Conservation (phyloP, 2,329 filamentous ascomycete genomes). For the Hypoxylon sp. region DNA sequence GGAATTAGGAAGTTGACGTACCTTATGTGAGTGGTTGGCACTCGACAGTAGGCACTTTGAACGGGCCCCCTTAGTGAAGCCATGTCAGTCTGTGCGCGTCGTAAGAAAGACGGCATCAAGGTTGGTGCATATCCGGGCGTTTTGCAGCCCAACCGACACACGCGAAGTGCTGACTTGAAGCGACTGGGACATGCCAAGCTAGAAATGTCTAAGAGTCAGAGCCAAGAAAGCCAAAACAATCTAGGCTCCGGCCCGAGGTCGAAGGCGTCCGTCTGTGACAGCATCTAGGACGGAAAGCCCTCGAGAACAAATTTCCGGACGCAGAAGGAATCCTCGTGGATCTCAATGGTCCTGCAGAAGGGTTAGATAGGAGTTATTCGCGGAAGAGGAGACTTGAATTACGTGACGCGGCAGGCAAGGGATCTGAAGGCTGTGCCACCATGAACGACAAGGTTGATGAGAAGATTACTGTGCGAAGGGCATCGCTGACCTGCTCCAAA, state of each 20-base stretch:
- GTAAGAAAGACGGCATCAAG: slow-evolving; percentile 91
- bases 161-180: slow-evolving; percentile 41
- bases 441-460: slow-evolving; percentile 55
- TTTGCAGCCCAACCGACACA: slow-evolving; percentile 7
- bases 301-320: slow-evolving; percentile 87
- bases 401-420: slow-evolving; percentile 57
- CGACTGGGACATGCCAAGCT: slow-evolving; percentile 75
- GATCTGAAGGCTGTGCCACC: slow-evolving; percentile 60
- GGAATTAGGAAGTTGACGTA: slow-evolving; percentile 84
- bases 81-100: slow-evolving; percentile 81
- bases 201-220: slow-evolving; percentile 80
- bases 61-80: slow-evolving; percentile 82
- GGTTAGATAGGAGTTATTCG: slow-evolving; percentile 58
- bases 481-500: slow-evolving; percentile 24
- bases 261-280: neutral
- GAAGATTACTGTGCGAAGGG: slow-evolving; percentile 31
- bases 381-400: slow-evolving; percentile 59
- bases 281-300: slow-evolving; percentile 56
- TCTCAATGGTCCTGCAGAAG: slow-evolving; percentile 72
- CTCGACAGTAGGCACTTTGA: slow-evolving; percentile 88
- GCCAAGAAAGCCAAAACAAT: slow-evolving; percentile 88
- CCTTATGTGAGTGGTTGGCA: slow-evolving; percentile 80
- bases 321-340: slow-evolving; percentile 87
- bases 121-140: slow-evolving; percentile 54
- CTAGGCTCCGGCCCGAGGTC: slow-evolving; percentile 70